Evolutionary conservation across 495 filamentous ascomycete species (phyloP), one percentile per base, ranked within the genome.

Genomic region (Collariella sp.): DNA sequence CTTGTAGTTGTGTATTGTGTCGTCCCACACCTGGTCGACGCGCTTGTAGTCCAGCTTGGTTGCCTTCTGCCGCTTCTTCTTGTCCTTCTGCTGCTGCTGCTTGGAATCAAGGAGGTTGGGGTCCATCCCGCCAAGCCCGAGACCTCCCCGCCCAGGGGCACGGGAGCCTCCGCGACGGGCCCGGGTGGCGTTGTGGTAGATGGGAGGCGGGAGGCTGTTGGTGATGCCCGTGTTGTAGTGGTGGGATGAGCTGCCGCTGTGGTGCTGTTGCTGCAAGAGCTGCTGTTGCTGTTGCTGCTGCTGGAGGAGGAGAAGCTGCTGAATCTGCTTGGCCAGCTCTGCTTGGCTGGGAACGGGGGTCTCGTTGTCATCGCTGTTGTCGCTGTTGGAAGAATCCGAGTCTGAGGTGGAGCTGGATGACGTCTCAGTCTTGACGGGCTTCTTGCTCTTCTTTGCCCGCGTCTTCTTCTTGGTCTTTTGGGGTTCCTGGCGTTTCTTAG

Each of bases 21-120:
- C 85, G 59, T 89, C 85, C 83, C 83, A 89, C 35, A 89, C 73
- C 67, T 94, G 83, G 70, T 96, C 90, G 2, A 95, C 87, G 18
- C 90, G 80, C 71, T 94, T 93, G 70, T 79, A 96, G 36, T 86
- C 88, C 31, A 88, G 75, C 59, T 85, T 87, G 6, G 81, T 79
- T 20, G 67, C 65, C 49, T 72, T 72, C 15, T 67, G 69, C 40
- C 69, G 76, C 13, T 73, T 65, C 63, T 79, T 80, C 56, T 74
- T 79, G n/a, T 72, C 62, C 43, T 77, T 70, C 55, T 74, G 54
- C 33, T 26, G 46, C 31, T 45, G 60, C 54, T 76, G 76, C 57
- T 73, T 73, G 16, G 71, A 54, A 26, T 76, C 66, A 56, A 52
- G 47, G 4, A 63, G 56, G 22, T 47, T 61, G 36, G 47, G 63